Evolutionary conservation across 768 basidiomycete genomes (phyloP).

Genomic region (Mycena haematopus): DNA sequence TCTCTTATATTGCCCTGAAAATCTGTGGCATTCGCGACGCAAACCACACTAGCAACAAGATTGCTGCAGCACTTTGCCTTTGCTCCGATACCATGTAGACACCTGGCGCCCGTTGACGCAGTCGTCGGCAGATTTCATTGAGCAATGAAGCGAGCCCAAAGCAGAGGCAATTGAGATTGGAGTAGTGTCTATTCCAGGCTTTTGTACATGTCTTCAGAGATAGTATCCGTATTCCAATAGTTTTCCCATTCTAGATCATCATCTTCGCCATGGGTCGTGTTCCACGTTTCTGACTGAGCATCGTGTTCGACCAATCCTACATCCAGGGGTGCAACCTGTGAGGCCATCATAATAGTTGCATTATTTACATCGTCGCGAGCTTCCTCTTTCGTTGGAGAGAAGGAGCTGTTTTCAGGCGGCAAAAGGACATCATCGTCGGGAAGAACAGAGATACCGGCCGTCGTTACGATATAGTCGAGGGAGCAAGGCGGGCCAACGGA

Average conservation of each 20-base stretch:
- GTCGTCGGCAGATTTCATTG: no score
- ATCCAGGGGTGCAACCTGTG: conserved; percentile 44
- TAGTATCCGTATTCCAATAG: conserved; percentile 50
- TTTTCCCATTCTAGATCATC: conserved; percentile 53
- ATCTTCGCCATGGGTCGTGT: conserved; percentile 33
- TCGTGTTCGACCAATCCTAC: conserved; percentile 40
- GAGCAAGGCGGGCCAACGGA: conserved; percentile 61
- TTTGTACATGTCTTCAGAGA: conserved; percentile 46
- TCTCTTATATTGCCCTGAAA: conserved; percentile 11
- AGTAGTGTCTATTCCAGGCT: conserved; percentile 1
- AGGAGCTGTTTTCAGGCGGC: not conserved
- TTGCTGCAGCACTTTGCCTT: no score
- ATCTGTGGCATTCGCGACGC: not conserved
- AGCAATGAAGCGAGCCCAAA: no score
- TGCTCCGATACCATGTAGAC: no score
- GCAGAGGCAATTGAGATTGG: no score
- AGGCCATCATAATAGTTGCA: conserved; percentile 3
- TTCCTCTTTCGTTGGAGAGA: conserved; percentile 25
- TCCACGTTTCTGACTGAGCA: conserved; percentile 26
- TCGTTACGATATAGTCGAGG: conserved; percentile 78
- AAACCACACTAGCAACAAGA: not conserved
- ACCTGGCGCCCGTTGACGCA: no score
- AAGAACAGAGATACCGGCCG: conserved; percentile 56
- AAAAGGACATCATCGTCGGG: conserved; percentile 30
- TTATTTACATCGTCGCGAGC: conserved; percentile 21